Percentiles rank a stretch among this genome's conserved stretches.
Conservation (phyloP, 2,329 filamentous ascomycete genomes). For the Bipolaris bicolor region DNA sequence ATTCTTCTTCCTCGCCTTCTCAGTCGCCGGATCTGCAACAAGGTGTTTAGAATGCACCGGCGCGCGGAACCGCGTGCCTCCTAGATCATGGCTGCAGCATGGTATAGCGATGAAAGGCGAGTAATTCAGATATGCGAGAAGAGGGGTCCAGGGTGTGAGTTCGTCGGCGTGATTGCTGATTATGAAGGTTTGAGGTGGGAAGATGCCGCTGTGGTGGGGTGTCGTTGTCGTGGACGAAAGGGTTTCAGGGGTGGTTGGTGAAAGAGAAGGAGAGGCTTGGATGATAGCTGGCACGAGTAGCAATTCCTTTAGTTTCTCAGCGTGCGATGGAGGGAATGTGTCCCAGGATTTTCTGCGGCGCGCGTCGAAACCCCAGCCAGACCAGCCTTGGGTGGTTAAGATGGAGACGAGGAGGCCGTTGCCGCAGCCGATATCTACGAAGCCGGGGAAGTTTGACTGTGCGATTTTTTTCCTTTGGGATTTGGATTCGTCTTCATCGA, state of each 20-base stretch:
- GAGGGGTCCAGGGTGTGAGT: slow-evolving; percentile 92
- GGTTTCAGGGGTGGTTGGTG: background rate
- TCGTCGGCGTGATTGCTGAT: slow-evolving; percentile 98
- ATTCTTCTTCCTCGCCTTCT: slow-evolving; percentile 38
- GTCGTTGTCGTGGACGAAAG: slow-evolving; percentile 33
- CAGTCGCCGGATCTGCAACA: slow-evolving; percentile 21
- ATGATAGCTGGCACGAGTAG: slow-evolving; percentile 65
- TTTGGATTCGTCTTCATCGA: background rate
- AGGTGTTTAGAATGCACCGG: slow-evolving; percentile 35
- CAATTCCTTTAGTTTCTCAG: slow-evolving; percentile 61
- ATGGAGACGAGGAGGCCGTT: slow-evolving; percentile 91
- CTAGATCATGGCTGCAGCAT: slow-evolving; percentile 89
- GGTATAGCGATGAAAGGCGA: slow-evolving; percentile 92
- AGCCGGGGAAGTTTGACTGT: slow-evolving; percentile 71
- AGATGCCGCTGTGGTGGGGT: slow-evolving; percentile 64
- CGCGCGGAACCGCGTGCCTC: slow-evolving; percentile 75
- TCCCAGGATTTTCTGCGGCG: slow-evolving; percentile 84
- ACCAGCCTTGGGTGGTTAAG: slow-evolving; percentile 78
- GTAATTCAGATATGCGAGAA: slow-evolving; percentile 76
- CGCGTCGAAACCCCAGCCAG: slow-evolving; percentile 91
- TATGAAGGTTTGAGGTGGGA: slow-evolving; percentile 80
- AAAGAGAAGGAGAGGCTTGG: background rate
- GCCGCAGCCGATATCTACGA: slow-evolving; percentile 94
- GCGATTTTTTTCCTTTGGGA: slow-evolving; percentile 15
- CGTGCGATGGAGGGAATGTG: slow-evolving; percentile 64